Evolutionary conservation across 805 yeast species (phyloP).

Genomic region (Saccharomycopsis fibuligera): DNA sequence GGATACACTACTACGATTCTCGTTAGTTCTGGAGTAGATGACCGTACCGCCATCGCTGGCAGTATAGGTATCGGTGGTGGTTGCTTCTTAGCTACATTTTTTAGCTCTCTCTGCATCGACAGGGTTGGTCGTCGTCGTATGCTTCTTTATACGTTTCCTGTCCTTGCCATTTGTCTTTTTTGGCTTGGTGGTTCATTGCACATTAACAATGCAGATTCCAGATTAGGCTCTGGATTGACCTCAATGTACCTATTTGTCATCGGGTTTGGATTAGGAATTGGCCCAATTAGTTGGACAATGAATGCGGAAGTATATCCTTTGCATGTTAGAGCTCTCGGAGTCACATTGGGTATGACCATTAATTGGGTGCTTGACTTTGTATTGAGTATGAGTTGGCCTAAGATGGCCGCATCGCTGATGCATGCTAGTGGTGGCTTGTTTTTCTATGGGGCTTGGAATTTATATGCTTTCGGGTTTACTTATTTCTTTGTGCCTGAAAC

Average conservation of each 20-base stretch:
- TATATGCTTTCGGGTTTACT: conserved; percentile 50
- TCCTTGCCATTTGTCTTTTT: conserved; percentile 49
- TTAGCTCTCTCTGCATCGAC: conserved; percentile 44
- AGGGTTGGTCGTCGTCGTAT: conserved; percentile 45
- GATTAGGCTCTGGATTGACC: conserved; percentile 38
- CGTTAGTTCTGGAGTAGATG: conserved; percentile 37
- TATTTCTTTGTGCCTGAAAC: conserved; percentile 73
- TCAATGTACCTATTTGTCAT: conserved; percentile 42
- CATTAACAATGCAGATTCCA: conserved; percentile 31
- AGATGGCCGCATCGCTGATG: conserved; percentile 37
- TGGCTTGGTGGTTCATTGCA: conserved; percentile 44
- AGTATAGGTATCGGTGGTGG: conserved; percentile 43
- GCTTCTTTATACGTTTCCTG: conserved; percentile 52
- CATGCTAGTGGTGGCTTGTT: conserved; percentile 44
- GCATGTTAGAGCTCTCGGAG: conserved; percentile 43
- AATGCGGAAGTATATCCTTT: conserved; percentile 47
- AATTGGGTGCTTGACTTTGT: conserved; percentile 37
- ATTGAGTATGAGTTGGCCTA: conserved; percentile 49
- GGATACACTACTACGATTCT: conserved; percentile 46
- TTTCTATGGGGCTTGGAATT: conserved; percentile 51
- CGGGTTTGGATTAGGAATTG: conserved; percentile 46
- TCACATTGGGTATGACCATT: conserved; percentile 43
- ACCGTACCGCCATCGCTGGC: conserved; percentile 35
- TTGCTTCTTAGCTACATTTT: conserved; percentile 39
- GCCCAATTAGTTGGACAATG: conserved; percentile 47